Conservation (phyloP, 768 basidiomycete species). For the Pleurotus salmoneostramineus region DNA sequence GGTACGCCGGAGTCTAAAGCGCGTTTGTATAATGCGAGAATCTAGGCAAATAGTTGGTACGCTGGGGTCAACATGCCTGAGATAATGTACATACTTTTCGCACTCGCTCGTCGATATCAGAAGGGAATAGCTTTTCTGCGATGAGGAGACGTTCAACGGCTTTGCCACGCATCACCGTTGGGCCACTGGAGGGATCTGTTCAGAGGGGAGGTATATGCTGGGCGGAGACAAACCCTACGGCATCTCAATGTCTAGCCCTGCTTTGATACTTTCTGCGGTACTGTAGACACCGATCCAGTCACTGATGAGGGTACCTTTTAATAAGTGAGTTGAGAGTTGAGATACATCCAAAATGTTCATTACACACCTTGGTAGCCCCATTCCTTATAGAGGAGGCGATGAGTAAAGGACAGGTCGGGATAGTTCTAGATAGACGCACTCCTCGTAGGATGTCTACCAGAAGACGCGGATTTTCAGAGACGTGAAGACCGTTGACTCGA, state of each 20-base stretch:
- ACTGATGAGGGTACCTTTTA: conserved; percentile 49
- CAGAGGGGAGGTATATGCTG: no score
- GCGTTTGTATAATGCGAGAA: conserved; percentile 42
- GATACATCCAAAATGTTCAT: background rate
- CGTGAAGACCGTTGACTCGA: conserved; percentile 57
- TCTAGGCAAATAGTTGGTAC: conserved; percentile 20
- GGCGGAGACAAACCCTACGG: conserved; percentile 34
- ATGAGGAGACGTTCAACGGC: conserved; percentile 31
- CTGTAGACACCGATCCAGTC: conserved; percentile 54
- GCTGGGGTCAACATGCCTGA: background rate
- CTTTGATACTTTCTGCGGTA: conserved; percentile 48
- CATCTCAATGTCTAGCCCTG: conserved; percentile 65
- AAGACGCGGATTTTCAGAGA: conserved; percentile 47
- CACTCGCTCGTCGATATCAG: conserved; percentile 52
- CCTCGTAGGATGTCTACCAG: conserved; percentile 51
- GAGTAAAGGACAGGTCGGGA: background rate
- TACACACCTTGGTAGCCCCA: conserved; percentile 52
- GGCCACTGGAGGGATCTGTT: conserved; percentile 7
- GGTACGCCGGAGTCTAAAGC: conserved; percentile 51
- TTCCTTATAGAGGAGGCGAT: conserved; percentile 31
- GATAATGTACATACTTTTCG: conserved; percentile 30
- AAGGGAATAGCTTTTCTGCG: conserved; percentile 44
- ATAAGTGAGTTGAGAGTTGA: background rate
- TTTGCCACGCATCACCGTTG: conserved; percentile 9
- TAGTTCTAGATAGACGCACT: conserved; percentile 15